These are phyloP conservation scores for Mycena filopes DNA, from an alignment of 768 basidiomycete species.

Conservation along the genomic window DNA sequence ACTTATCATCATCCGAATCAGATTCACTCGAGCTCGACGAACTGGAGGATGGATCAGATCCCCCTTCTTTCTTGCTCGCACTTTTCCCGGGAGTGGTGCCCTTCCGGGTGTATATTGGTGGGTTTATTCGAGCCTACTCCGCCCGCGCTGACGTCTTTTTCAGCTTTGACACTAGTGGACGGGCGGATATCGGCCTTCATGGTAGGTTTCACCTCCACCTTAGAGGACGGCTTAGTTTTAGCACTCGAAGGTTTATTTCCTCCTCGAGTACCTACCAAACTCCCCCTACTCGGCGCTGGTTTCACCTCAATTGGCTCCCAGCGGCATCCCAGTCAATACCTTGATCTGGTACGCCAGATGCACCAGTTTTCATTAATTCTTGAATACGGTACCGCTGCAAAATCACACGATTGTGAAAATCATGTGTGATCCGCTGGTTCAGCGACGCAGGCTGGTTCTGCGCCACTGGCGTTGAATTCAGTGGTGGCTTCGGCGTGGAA, in stretches of 20 bases:
- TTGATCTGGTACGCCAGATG: not conserved
- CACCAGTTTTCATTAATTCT: not conserved
- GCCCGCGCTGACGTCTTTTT: not conserved
- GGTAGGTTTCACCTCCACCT: too few relatives aligned
- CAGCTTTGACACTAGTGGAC: not conserved
- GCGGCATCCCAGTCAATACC: slow-evolving; percentile 2
- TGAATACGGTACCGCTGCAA: not conserved
- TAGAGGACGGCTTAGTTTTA: too few relatives aligned
- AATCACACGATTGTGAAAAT: not conserved
- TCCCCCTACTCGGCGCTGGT: not conserved
- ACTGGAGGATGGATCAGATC: too few relatives aligned
- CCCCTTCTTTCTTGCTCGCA: too few relatives aligned
- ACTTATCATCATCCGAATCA: too few relatives aligned
- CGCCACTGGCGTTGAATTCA: too few relatives aligned
- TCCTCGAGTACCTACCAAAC: not conserved
- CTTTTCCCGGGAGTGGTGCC: too few relatives aligned
- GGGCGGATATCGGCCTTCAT: not conserved
- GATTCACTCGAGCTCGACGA: too few relatives aligned
- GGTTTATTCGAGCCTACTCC: not conserved
- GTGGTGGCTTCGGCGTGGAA: too few relatives aligned
- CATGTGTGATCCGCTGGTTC: not conserved
- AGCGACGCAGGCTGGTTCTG: too few relatives aligned
- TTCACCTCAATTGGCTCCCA: not conserved
- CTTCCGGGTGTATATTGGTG: too few relatives aligned
- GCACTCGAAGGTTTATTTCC: not conserved